These are phyloP conservation scores for Colletotrichum tabaci DNA, from an alignment of 2,329 filamentous ascomycete genomes.

Conservation along the genomic window DNA sequence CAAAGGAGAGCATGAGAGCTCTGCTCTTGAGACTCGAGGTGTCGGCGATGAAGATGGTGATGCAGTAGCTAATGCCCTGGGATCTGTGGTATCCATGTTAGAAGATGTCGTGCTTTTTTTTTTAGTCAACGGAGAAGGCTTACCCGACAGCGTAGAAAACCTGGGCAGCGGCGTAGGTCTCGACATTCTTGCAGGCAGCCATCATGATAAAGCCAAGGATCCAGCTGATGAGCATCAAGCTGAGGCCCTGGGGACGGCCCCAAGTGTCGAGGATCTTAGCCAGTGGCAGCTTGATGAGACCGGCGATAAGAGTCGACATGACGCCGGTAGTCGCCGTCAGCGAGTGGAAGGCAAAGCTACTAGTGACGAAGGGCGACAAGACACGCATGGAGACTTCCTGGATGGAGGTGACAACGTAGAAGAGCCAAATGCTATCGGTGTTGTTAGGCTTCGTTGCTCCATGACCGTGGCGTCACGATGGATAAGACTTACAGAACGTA, in stretches of 20 bases:
- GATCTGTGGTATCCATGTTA: conserved; percentile 46
- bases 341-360: conserved; percentile 67
- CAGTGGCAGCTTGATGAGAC: conserved; percentile 75
- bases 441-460: conserved; percentile 5
- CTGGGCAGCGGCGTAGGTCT: conserved; percentile 74
- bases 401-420: conserved; percentile 57
- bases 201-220: conserved; percentile 73
- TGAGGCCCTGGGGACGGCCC: conserved; percentile 75
- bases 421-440: conserved; percentile 55
- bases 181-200: conserved; percentile 72
- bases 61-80: conserved; percentile 58
- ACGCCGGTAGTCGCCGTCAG: conserved; percentile 68
- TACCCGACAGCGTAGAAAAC: conserved; percentile 78
- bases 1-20: conserved; percentile 74
- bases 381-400: conserved; percentile 56
- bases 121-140: conserved; percentile 8
- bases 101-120: no score
- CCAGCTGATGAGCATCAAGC: conserved; percentile 66
- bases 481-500: conserved; percentile 58
- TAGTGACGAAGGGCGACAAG: conserved; percentile 65
- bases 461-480: not conserved
- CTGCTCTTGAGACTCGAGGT: conserved; percentile 77
- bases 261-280: conserved; percentile 79
- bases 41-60: conserved; percentile 76
- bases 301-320: conserved; percentile 68